Base-by-base conservation (phyloP, 441 rosid genomes). In the Eruca vesicaria region DNA sequence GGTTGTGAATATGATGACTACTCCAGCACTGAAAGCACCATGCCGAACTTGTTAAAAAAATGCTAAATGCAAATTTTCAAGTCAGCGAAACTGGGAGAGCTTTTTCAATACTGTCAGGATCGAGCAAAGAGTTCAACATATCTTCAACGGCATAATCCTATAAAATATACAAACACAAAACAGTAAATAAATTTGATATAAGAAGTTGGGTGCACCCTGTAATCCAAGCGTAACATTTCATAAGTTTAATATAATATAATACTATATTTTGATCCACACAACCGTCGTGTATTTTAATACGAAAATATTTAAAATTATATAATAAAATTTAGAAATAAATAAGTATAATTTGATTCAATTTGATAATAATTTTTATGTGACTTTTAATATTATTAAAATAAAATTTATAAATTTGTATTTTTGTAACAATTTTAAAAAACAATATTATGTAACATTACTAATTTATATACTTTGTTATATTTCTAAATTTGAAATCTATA, bases 101-200 rank as follows among this genome's bases (percentile, higher is more conserved):
- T 3, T 68, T 20, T n/a, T 28, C 2, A 75, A 26, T 0, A 50
- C 36, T 53, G 64, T 29, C 59, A 28, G 45, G 16, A 5, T 19
- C 19, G 50, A 53, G 0, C 57, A 48, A 36, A 28, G 0, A 28
- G 12, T 68, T 9, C 58, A 75, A 4, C 16, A 55, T 11, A 32
- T 63, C 66, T 20, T n/a, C 70, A 53, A 0, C 11, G 20, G 6
- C 4, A 31, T 3, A 31, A 55, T 20, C 75, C 79, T 76, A 6
- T 21, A 76, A 8, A 32, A 61, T 21, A 36, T 45, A 56, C 35
- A 63, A 38, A 56, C 55, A 76, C 38, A 64, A 32, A 35, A 19
- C 43, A 41, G 38, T 69, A 20, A 61, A 19, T 59, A 0, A 50
- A 53, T 62, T 18, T 36, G 64, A 29, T 29, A 52, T 29, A 12